These are phyloP conservation scores for Tremella fuciformis DNA, from an alignment of 768 basidiomycete species.

Conservation along the genomic window DNA sequence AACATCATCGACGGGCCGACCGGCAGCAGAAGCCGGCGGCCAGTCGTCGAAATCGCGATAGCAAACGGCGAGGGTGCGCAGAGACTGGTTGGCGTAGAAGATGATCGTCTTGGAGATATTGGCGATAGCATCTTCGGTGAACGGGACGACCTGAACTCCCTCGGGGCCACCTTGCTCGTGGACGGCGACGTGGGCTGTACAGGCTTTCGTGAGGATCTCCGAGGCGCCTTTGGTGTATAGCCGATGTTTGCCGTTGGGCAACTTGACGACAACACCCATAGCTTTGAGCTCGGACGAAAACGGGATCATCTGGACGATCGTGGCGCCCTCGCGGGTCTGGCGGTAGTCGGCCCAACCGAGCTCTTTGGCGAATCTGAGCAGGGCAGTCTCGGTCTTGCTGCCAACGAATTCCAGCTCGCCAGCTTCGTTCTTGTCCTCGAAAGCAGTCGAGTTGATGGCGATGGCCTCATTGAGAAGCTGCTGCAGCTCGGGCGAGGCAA, in stretches of 20 bases:
- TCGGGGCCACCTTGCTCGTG: conserved; percentile 25
- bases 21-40: conserved; percentile 62
- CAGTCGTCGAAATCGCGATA: conserved; percentile 82
- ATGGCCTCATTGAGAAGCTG: conserved; percentile 79
- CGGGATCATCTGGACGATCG: conserved; percentile 80
- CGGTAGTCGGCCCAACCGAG: conserved; percentile 73
- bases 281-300: conserved; percentile 91
- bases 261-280: conserved; percentile 82
- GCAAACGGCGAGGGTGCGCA: conserved; percentile 90
- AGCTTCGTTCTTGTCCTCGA: conserved; percentile 68
- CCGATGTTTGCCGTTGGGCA: conserved; percentile 58
- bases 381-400: conserved; percentile 91
- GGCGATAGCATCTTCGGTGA: conserved; percentile 66
- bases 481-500: conserved; percentile 63
- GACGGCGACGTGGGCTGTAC: conserved; percentile 71
- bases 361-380: conserved; percentile 78
- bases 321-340: conserved; percentile 61
- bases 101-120: conserved; percentile 90
- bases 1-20: conserved; percentile 18
- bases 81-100: conserved; percentile 94
- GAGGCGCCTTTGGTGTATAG: conserved; percentile 88
- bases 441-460: conserved; percentile 89
- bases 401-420: conserved; percentile 69
- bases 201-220: conserved; percentile 82
- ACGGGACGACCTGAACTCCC: conserved; percentile 60